Percentiles rank a stretch among this genome's conserved stretches.
These are phyloP conservation scores for Blastobotrys proliferans DNA, from an alignment of 1,139 yeast species.

Conservation along the genomic window DNA sequence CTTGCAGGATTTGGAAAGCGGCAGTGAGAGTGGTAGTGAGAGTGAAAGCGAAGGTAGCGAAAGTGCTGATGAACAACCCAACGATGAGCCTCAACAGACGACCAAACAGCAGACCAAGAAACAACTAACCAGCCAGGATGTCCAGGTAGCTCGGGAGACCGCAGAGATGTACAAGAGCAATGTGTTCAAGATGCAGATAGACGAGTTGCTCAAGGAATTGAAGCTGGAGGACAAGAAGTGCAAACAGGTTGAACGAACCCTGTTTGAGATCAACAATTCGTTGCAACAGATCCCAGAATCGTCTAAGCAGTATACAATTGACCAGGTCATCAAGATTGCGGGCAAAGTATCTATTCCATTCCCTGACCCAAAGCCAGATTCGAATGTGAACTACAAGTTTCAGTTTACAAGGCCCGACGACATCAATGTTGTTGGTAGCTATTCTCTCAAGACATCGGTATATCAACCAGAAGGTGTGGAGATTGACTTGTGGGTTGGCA, in stretches of 20 bases:
- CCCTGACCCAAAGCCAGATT: constrained; percentile 80
- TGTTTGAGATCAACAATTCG: constrained; percentile 70
- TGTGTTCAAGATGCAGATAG: constrained; percentile 90
- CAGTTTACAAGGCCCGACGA: constrained; percentile 68
- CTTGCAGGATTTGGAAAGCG: constrained; percentile 11
- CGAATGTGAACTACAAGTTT: constrained; percentile 63
- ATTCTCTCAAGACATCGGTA: constrained; percentile 80
- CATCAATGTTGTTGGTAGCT: constrained; percentile 81
- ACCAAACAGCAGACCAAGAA: constrained; percentile 14
- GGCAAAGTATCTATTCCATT: constrained; percentile 66
- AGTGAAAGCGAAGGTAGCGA: constrained; percentile 8
- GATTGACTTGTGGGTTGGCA: constrained; percentile 73
- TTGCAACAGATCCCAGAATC: constrained; percentile 60
- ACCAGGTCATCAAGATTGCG: constrained; percentile 45
- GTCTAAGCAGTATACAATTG: constrained; percentile 51
- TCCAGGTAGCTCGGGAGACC: constrained; percentile 88
- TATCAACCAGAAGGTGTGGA: constrained; percentile 58
- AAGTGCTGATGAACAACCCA: constrained; percentile 17
- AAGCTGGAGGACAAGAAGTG: constrained; percentile 70
- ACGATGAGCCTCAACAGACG: constrained; percentile 15
- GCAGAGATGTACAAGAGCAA: constrained; percentile 92
- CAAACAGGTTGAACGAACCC: constrained; percentile 66
- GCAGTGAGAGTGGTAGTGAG: constrained; percentile 12
- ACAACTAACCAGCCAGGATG: constrained; percentile 67
- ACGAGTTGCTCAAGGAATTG: constrained; percentile 78